Conservation (phyloP, 2,329 filamentous ascomycete genomes). For the Plectosphaerella sp. region DNA sequence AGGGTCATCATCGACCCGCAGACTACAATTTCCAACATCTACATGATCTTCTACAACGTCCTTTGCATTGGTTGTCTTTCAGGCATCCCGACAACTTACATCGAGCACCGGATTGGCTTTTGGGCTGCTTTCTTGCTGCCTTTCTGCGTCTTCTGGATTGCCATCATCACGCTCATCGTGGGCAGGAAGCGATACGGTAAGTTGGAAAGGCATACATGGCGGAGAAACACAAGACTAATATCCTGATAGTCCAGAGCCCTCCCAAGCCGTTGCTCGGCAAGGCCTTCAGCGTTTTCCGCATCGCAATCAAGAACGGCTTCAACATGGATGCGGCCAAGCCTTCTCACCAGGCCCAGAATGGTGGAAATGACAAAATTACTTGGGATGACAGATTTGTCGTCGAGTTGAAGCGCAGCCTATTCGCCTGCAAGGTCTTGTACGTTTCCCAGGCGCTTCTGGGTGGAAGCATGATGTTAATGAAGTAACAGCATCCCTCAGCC, state of each 20-base stretch:
- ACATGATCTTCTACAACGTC: too few species aligned
- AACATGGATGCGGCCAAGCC: constrained; percentile 61
- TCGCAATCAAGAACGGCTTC: constrained; percentile 10
- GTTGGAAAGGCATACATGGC: neutral
- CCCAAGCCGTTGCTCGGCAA: constrained; percentile 22
- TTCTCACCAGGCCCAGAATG: constrained; percentile 52
- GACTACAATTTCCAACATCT: neutral
- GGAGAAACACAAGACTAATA: neutral
- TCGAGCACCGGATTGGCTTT: too few species aligned
- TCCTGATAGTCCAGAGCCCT: neutral
- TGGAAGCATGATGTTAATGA: neutral
- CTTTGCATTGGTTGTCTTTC: too few species aligned
- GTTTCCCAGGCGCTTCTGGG: constrained; percentile 24
- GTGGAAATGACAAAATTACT: constrained; percentile 34
- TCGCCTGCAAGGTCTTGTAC: constrained; percentile 69
- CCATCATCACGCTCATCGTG: constrained; percentile 32
- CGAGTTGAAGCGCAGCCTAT: constrained; percentile 59
- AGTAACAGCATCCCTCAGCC: constrained; percentile 31
- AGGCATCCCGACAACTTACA: too few species aligned
- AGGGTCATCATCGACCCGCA: constrained; percentile 39
- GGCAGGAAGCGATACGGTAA: neutral
- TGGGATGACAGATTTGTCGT: constrained; percentile 71
- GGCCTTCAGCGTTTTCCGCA: constrained; percentile 39
- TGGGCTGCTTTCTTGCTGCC: too few species aligned
- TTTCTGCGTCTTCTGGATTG: constrained; percentile 45